Evolutionary conservation across 345 rosid genomes (phyloP), one percentile per base, ranked within the genome.

Genomic region (Eucalyptus coolabah): DNA sequence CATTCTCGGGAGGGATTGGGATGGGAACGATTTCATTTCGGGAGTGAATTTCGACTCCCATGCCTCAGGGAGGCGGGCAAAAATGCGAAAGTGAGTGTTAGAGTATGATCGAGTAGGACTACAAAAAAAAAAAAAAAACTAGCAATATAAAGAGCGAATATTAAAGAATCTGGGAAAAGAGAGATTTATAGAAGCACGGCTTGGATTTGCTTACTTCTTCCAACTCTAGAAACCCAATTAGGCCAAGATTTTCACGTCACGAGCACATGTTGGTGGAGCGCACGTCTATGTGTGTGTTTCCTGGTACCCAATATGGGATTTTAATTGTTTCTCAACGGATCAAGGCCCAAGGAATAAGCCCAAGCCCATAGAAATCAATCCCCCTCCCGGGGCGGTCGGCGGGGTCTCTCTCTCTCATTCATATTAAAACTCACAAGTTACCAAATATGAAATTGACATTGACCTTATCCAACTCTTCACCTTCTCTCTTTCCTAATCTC

Each of bases 1-100:
- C 44, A 42, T 42, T 42, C 8, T 42, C 2, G 7, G 2, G 44
- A 1, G 8, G 8, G 8, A 7, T 42, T 42, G 8, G 1, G 44
- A 8, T 42, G 44, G 44, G 8, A 2, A 42, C 2, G 44, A 42
- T 42, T 42, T 42, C 44, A 42, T 42, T 42, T 42, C 8, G 7
- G 44, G 8, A 42, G 8, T 42, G 44, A 8, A 6, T 42, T 42
- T 42, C 44, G 44, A 42, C 44, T 6, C 44, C 44, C 44, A 42
- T 42, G 2, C 8, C 8, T 2, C 8, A 42, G 7, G 44, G 44
- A 42, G 44, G 44, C 8, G 7, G 2, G 2, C 8, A 42, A 42
- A 42, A 2, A 8, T 42, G 1, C 7, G 8, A 42, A 0, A 42
- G 8, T 42, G 44, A 42, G 8, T 42, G 8, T 42, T 42, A 42